Conservation (phyloP, 768 basidiomycete genomes). For the Calocybe gangraenosa region DNA sequence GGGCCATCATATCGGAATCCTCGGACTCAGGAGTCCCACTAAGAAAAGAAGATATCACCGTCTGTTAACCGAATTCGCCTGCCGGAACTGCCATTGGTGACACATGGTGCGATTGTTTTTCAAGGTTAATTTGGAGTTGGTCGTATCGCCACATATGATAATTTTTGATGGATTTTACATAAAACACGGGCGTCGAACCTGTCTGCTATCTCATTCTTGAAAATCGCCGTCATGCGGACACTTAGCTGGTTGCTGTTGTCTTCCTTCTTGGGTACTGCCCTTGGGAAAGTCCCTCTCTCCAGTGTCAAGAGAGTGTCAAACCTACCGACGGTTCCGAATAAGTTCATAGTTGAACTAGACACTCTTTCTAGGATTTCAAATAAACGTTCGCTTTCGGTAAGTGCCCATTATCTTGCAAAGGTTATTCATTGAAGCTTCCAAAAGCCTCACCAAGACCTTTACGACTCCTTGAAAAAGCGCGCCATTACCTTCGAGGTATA, state of each 20-base stretch:
- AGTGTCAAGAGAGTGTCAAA: constrained; percentile 33
- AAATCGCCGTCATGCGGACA: too few relatives aligned
- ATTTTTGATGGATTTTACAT: too few relatives aligned
- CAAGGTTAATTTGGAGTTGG: too few relatives aligned
- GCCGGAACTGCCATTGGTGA: too few relatives aligned
- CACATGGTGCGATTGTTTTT: too few relatives aligned
- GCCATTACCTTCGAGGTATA: constrained; percentile 40
- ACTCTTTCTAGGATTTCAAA: constrained; percentile 29
- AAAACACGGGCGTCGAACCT: too few relatives aligned
- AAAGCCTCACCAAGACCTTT: constrained; percentile 50
- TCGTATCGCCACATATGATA: too few relatives aligned
- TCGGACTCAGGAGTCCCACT: too few relatives aligned
- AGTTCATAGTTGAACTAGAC: constrained; percentile 58
- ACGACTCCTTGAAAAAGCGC: constrained; percentile 40
- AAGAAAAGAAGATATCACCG: too few relatives aligned
- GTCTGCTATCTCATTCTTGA: too few relatives aligned
- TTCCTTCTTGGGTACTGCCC: constrained; percentile 22
- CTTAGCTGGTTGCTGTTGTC: constrained; percentile 26
- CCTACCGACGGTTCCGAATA: constrained; percentile 38
- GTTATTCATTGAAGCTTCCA: background rate
- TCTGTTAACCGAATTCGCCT: too few relatives aligned
- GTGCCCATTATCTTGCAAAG: background rate
- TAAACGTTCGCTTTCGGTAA: constrained; percentile 26
- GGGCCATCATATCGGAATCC: too few relatives aligned
- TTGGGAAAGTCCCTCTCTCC: constrained; percentile 31